Percentiles rank a stretch among this genome's conserved stretches.
These are phyloP conservation scores for Pichia inconspicua DNA, from an alignment of 1,139 yeast species.

Conservation along the genomic window DNA sequence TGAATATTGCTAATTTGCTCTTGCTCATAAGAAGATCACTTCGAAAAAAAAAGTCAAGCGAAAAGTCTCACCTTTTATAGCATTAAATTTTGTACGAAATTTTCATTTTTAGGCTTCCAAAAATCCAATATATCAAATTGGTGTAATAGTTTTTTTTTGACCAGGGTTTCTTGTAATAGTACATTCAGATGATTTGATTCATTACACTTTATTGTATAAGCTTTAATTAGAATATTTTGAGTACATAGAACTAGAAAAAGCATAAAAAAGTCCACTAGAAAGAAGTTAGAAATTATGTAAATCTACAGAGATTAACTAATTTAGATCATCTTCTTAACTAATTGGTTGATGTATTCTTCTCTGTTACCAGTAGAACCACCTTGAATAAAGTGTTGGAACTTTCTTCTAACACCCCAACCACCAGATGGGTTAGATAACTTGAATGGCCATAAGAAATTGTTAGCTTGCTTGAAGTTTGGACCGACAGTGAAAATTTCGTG, in stretches of 20 bases:
- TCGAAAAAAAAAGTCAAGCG: not conserved
- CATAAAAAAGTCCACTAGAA: constrained; percentile 1
- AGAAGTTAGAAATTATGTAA: not conserved
- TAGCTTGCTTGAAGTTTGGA: constrained; percentile 99
- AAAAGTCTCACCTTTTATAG: not conserved
- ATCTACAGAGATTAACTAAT: constrained; percentile 14
- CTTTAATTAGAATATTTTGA: no score
- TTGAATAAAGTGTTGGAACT: constrained; percentile 99
- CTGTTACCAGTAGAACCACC: constrained; percentile 99
- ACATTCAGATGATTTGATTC: no score
- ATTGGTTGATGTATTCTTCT: constrained; percentile 96
- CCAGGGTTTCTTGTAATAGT: not conserved
- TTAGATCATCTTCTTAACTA: constrained; percentile 95
- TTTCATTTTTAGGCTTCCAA: no score
- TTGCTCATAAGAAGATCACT: not conserved
- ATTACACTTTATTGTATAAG: no score
- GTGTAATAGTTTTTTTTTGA: no score
- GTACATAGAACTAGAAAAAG: not conserved
- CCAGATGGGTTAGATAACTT: constrained; percentile 98
- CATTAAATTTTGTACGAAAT: no score
- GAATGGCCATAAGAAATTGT: constrained; percentile 99
- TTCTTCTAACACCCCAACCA: constrained; percentile 99
- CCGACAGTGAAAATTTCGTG: constrained; percentile 99
- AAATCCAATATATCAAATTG: no score
- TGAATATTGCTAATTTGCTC: not conserved